Conservation (phyloP, 2,329 filamentous ascomycete genomes). For the Stagonosporopsis tanaceti region DNA sequence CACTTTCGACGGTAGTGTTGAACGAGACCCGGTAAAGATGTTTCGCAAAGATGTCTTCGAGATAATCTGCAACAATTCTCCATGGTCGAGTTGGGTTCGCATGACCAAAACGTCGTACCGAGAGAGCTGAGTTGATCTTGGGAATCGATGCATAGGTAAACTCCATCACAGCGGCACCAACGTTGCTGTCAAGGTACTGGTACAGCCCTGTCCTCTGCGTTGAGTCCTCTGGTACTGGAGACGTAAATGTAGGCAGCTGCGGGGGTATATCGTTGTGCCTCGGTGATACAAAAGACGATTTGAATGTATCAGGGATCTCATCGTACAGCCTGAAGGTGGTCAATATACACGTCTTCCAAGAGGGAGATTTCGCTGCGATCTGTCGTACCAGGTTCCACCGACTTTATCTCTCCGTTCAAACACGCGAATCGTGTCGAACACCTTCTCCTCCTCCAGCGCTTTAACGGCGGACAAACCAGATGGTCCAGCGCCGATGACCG, state of each 20-base stretch:
- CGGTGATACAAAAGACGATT: neutral
- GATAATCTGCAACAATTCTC: slow-evolving; percentile 38
- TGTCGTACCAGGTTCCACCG: slow-evolving; percentile 67
- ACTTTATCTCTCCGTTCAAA: slow-evolving; percentile 67
- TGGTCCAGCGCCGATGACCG: slow-evolving; percentile 8
- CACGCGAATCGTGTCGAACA: slow-evolving; percentile 63
- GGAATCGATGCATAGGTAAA: slow-evolving; percentile 65
- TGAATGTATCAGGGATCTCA: slow-evolving; percentile 7
- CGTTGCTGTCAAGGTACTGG: slow-evolving; percentile 70
- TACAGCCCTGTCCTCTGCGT: slow-evolving; percentile 50
- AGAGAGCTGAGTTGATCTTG: slow-evolving; percentile 37
- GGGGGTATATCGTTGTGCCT: neutral
- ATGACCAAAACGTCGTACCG: slow-evolving; percentile 59
- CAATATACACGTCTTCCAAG: neutral
- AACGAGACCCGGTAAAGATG: slow-evolving; percentile 62
- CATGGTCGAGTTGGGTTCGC: slow-evolving; percentile 68
- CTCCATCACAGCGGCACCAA: slow-evolving; percentile 66
- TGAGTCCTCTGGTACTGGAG: slow-evolving; percentile 19
- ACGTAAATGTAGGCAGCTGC: neutral
- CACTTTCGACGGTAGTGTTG: slow-evolving; percentile 66
- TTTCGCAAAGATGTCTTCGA: slow-evolving; percentile 62
- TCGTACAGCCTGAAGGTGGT: slow-evolving; percentile 31
- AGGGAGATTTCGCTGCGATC: neutral
- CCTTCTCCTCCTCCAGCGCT: slow-evolving; percentile 53
- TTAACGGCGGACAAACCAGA: slow-evolving; percentile 14